These are phyloP conservation scores for Pseudogymnoascus verrucosus DNA, from an alignment of 2,329 filamentous ascomycete genomes.

Conservation along the genomic window DNA sequence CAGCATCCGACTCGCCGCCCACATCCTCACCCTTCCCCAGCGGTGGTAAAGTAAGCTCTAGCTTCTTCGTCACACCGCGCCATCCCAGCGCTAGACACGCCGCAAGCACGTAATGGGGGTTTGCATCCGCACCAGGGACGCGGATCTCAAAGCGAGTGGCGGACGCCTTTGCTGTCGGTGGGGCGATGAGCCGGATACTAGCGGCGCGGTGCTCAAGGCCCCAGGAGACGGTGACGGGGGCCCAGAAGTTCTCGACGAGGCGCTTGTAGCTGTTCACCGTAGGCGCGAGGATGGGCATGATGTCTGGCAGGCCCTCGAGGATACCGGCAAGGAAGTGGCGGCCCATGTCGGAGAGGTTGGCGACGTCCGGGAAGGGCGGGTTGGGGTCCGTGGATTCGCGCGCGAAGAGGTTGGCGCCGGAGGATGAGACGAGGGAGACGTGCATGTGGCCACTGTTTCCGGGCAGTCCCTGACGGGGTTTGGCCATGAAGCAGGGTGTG, in stretches of 20 bases:
- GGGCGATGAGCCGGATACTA: slow-evolving; percentile 80
- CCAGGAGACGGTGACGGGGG: slow-evolving; percentile 95
- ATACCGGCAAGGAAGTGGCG: slow-evolving; percentile 89
- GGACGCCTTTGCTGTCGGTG: slow-evolving; percentile 74
- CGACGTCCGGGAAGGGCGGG: slow-evolving; percentile 66
- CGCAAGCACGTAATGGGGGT: slow-evolving; percentile 78
- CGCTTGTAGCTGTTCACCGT: slow-evolving; percentile 98
- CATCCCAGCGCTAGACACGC: slow-evolving; percentile 83
- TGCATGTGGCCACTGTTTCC: slow-evolving; percentile 97
- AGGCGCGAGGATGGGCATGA: slow-evolving; percentile 92
- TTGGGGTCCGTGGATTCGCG: slow-evolving; percentile 64
- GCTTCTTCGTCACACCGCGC: slow-evolving; percentile 86
- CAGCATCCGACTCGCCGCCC: slow-evolving; percentile 62
- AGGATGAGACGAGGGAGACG: slow-evolving; percentile 68
- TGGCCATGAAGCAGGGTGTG: slow-evolving; percentile 98
- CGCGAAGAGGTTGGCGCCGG: slow-evolving; percentile 78
- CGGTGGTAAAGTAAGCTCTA: slow-evolving; percentile 73
- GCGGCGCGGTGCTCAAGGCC: slow-evolving; percentile 91
- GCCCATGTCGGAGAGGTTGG: slow-evolving; percentile 75
- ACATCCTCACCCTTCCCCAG: slow-evolving; percentile 79
- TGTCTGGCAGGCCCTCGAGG: slow-evolving; percentile 78
- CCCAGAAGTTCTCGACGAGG: slow-evolving; percentile 98
- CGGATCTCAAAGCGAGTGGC: slow-evolving; percentile 90
- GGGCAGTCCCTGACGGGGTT: slow-evolving; percentile 81
- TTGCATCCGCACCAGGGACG: slow-evolving; percentile 88